Evolutionary conservation across 2,329 filamentous ascomycete genomes (phyloP).

Genomic region (Pseudogymnoascus sp.): DNA sequence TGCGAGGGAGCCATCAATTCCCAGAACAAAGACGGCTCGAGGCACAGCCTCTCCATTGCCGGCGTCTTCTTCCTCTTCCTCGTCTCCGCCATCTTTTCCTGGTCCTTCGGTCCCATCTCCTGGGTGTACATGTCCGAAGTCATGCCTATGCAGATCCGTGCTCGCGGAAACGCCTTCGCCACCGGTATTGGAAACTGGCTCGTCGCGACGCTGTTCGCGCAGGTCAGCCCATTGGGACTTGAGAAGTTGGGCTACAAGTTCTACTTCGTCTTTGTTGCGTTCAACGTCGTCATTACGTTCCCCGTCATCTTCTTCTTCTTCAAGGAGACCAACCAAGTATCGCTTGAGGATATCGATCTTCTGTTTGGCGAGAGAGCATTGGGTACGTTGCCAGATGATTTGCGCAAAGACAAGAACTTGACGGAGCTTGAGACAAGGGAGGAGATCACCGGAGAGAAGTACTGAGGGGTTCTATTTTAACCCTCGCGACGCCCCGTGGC

Average conservation of each 20-base stretch:
- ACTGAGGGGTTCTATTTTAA: background rate
- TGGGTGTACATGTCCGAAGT: conserved; percentile 65
- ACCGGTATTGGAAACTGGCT: conserved; percentile 55
- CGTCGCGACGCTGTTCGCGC: conserved; percentile 52
- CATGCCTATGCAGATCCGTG: conserved; percentile 60
- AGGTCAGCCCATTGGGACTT: conserved; percentile 49
- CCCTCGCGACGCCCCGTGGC: background rate
- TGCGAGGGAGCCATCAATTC: conserved; percentile 55
- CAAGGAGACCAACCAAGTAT: conserved; percentile 45
- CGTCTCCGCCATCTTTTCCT: conserved; percentile 52
- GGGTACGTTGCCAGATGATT: conserved; percentile 41
- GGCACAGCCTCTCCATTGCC: conserved; percentile 47
- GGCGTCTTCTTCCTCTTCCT: conserved; percentile 63
- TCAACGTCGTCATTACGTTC: conserved; percentile 33
- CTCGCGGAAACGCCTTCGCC: conserved; percentile 51
- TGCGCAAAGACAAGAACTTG: conserved; percentile 27
- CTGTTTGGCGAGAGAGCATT: conserved; percentile 47
- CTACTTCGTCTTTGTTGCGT: conserved; percentile 52
- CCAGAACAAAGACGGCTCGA: conserved; percentile 38
- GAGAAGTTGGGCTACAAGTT: conserved; percentile 46
- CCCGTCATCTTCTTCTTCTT: conserved; percentile 46
- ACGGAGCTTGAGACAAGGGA: background rate
- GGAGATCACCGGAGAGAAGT: background rate
- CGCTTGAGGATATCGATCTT: conserved; percentile 52
- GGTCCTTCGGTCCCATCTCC: conserved; percentile 53